Evolutionary conservation across 225 moss, liverwort and hornwort genomes (phyloP), one percentile per base, ranked within the genome.

Genomic region (Lunularia cruciata): DNA sequence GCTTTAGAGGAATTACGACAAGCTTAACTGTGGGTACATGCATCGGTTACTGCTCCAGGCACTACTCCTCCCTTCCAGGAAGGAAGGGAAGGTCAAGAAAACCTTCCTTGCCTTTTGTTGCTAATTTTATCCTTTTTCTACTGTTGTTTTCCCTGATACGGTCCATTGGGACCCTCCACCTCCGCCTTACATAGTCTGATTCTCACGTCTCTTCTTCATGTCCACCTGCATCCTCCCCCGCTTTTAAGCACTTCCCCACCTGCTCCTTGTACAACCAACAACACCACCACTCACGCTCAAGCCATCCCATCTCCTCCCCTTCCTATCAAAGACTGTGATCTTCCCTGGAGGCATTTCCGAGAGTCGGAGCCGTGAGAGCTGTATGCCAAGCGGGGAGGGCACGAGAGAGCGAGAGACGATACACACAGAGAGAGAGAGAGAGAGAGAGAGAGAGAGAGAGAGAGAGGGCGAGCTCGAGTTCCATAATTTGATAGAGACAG

Each of bases 121-220:
- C 54, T 54, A 54, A 54, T 54, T 54, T 54, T 54, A 54, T 25
- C 9, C 27, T 23, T 54, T 54, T 25, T 13, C 54, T 23, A 27
- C 10, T 27, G 54, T 54, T 54, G 54, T 27, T 54, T 54, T 54
- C 11, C 54, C 54, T 54, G 54, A 27, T 54, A 54, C 54, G 54
- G 54, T 54, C 54, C 54, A 4, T 54, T 8, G 54, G 25, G 54
- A 9, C 25, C 54, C 54, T 27, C 25, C 54, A 25, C 8, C 25
- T 27, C 54, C 23, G 5, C 27, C 54, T 54, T 25, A 54, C 54
- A 54, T 27, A 54, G 54, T 54, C 54, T 26, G 54, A 54, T 54
- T 54, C 54, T 54, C 54, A 54, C 54, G 54, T 54, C 54, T 7
- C 54, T 54, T 54, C 54, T 54, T 26, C 54, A 54, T 54, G 54